Conservation (phyloP, 1,139 yeast genomes). For the Yamadazyma diospyri region DNA sequence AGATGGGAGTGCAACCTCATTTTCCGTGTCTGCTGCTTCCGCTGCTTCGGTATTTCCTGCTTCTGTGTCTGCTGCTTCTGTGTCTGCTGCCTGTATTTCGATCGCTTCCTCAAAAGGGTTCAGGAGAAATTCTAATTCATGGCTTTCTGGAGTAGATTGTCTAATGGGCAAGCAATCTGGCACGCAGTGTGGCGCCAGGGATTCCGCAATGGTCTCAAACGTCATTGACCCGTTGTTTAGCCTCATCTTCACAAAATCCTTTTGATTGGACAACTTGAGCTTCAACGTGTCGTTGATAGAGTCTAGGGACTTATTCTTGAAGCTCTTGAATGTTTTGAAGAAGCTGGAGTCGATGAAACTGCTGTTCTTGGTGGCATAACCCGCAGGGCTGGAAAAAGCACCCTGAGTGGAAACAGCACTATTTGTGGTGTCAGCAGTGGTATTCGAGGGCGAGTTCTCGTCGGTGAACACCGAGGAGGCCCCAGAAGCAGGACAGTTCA, state of each 20-base stretch:
- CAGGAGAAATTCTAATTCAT: neutral
- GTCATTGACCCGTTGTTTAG: constrained; percentile 11
- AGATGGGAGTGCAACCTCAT: neutral
- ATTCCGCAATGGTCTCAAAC: constrained; percentile 7
- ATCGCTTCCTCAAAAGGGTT: neutral
- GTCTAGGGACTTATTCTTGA: constrained; percentile 16
- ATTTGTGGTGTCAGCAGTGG: constrained; percentile 3
- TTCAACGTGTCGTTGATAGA: constrained; percentile 13
- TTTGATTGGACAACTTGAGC: constrained; percentile 2
- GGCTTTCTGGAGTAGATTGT: constrained; percentile 3
- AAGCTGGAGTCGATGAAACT: constrained; percentile 5
- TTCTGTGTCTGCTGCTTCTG: neutral
- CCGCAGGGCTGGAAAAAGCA: neutral
- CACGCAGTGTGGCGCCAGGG: too few relatives aligned
- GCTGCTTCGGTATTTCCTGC: neutral
- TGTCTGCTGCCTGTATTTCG: neutral
- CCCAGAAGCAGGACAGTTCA: constrained; percentile 1
- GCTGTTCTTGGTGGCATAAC: neutral
- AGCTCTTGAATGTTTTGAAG: constrained; percentile 14
- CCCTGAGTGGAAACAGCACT: neutral
- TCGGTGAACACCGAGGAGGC: constrained; percentile 3
- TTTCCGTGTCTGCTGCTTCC: neutral
- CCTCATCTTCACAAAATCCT: constrained; percentile 7
- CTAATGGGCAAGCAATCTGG: constrained; percentile 2
- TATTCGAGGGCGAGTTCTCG: constrained; percentile 4